Evolutionary conservation across 106 monocot species (phyloP).

Genomic region (Gastrodia elata): DNA sequence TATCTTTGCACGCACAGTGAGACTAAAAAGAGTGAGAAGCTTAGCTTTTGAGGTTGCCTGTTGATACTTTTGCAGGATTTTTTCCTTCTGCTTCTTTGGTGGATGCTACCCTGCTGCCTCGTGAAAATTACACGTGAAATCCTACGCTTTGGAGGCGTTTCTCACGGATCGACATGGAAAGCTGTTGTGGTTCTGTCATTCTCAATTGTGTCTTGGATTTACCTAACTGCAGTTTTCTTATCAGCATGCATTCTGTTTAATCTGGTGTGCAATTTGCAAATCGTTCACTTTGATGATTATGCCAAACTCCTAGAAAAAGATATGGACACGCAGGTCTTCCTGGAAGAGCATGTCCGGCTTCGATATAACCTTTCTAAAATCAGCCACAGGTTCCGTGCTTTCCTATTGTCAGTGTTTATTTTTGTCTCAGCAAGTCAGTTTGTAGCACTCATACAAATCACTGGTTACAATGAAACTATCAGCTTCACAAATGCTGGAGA

Average conservation of each 20-base stretch:
- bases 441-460: constrained; percentile 55
- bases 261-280: constrained; percentile 78
- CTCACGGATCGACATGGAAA: constrained; percentile 36
- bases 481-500: constrained; percentile 69
- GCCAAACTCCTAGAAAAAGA: constrained; percentile 45
- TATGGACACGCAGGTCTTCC: constrained; percentile 27
- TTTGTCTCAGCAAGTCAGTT: constrained; percentile 52
- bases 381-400: constrained; percentile 78
- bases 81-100: constrained; percentile 41
- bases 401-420: constrained; percentile 52
- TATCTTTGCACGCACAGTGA: no score
- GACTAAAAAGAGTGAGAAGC: no score
- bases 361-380: constrained; percentile 76
- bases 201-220: constrained; percentile 70
- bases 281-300: constrained; percentile 82
- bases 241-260: constrained; percentile 62
- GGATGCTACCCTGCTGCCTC: constrained; percentile 61
- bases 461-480: constrained; percentile 38
- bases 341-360: constrained; percentile 67
- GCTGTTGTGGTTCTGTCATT: constrained; percentile 29
- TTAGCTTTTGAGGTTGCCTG: no score
- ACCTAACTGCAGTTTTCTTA: constrained; percentile 52
- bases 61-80: constrained; percentile 57
- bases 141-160: constrained; percentile 28
- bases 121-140: constrained; percentile 50